phyloP scores from a whole-genome alignment of 2,329 filamentous ascomycete species.

The Diplodia intermedia region DNA sequence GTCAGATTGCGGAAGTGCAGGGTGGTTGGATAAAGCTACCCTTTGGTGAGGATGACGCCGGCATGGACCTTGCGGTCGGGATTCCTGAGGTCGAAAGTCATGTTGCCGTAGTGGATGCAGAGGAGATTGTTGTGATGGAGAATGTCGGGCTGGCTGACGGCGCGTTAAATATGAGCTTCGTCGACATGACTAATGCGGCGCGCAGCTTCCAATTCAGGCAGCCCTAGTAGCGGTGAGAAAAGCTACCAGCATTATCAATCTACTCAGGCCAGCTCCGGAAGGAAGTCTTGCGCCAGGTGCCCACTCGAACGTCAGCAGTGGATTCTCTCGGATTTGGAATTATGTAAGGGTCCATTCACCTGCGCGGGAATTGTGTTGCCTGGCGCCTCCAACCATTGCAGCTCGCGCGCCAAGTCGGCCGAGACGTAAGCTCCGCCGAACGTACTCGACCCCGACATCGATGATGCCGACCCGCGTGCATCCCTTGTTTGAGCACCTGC shows the following conservation, averaged over 20 bases:
- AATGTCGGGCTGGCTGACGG: neutral
- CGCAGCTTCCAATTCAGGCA: neutral
- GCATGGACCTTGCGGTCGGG: slow-evolving; percentile 35
- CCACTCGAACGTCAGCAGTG: neutral
- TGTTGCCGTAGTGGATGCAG: neutral
- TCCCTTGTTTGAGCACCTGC: too few relatives aligned
- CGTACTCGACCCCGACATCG: neutral
- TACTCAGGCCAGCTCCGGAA: neutral
- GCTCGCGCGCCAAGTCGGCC: slow-evolving; percentile 2
- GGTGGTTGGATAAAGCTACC: slow-evolving; percentile 8
- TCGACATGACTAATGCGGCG: neutral
- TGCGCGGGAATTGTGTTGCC: neutral
- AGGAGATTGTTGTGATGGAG: neutral
- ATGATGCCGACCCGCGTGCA: neutral
- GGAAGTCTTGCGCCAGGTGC: neutral
- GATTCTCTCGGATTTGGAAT: neutral
- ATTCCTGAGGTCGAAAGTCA: slow-evolving; percentile 33
- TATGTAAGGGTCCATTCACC: neutral
- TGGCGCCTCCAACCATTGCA: neutral
- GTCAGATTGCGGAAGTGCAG: neutral
- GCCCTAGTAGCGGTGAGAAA: neutral
- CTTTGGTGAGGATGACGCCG: slow-evolving; percentile 38
- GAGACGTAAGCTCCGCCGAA: neutral
- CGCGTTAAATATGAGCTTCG: neutral
- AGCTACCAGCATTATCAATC: neutral